Evolutionary conservation across 2,329 filamentous ascomycete species (phyloP), one percentile per base, ranked within the genome.

Genomic region (Aspergillus awamori): DNA sequence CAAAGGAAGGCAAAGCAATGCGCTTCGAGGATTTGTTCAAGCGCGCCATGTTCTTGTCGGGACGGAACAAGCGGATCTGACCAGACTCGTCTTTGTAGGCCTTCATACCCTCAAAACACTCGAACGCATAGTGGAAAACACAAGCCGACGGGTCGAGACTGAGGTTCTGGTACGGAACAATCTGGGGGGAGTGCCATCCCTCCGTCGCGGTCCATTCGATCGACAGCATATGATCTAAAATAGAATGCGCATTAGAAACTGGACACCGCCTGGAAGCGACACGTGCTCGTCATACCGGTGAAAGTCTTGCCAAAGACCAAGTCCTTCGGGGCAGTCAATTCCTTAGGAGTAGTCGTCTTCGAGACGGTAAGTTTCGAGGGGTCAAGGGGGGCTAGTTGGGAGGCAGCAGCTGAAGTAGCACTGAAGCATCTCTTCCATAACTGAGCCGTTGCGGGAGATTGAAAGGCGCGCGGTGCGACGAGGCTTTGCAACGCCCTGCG

Each of bases 101-200:
- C 83, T 99, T 99, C 93, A 98, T 97, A 69, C 95, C 95, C 83
- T 99, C 95, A 79, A 99, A 99, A 77, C 91, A 95, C 79, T 96
- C 92, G 75, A 98, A 98, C 53, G 92, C 95, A 80, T 99, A 99
- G 85, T 99, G 95, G 81, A 99, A 94, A 65, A 98, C 95, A 81
- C 93, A 98, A 36, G 92, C 95, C 47, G 95, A 92, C 26, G 95
- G 95, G 78, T 98, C 95, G 71, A 99, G 89, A 49, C 91, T 94
- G 70, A 99, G 91, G 81, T 97, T 97, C 80, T 97, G 93, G 83
- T 98, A 98, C 20, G 95, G 95, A 17, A 86, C 88, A 75, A 99
- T 98, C 67, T 87, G 84, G 60, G 94, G 92, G 13, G 88, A 80
- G 45, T 89, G 81, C 95, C 95, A 97, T 76, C 93, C 95, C 67